Evolutionary conservation across 768 basidiomycete genomes (phyloP), one percentile per base, ranked within the genome.

Genomic region (Boletus tomentosulus): DNA sequence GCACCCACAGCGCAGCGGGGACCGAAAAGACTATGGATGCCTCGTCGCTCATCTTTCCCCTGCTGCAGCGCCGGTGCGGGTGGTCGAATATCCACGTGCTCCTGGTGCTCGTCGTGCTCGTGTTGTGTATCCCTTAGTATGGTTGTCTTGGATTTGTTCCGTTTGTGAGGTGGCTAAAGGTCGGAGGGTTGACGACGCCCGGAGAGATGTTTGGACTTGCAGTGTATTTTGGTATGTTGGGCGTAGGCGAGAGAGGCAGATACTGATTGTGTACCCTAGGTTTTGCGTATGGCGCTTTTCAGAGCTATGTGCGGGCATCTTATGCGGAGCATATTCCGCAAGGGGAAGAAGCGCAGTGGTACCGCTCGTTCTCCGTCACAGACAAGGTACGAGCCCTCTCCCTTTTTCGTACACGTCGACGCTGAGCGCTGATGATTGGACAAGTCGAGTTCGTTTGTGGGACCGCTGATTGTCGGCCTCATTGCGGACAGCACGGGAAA

Each of bases 261-360:
- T n/a, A 43, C 15, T 55, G 49, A 56, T 27, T 6, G 11, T 6
- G 7, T 41, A 11, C 9, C 15, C 1, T 51, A 86, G 84, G 85
- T 50, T 73, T 79, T 59, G 79, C 92, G 1, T 94, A 89, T 60
- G 94, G 95, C 4, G 89, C 93, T 0, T 97, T 97, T 73, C 92
- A 96, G 69, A 81, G 88, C 24, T 96, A 93, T 57, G 88, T 92
- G 0, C 74, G 95, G 25, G 89, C 92, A 2, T 84, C 88, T 39
- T 98, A 91, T 63, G 85, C 92, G 2, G 90, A 90, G 62, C 71
- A 98, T 49, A 78, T 98, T 3, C 96, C 95, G 0, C 81, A 81
- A 2, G 87, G 89, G 0, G 91, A 97, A 69, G 92, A 94, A 70
- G 93, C 93, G 2, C 76, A 92, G 51, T 98, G 92, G 88, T 92